phyloP scores from a whole-genome alignment of 2,329 filamentous ascomycete genomes.

The Cladorrhinum sp. region DNA sequence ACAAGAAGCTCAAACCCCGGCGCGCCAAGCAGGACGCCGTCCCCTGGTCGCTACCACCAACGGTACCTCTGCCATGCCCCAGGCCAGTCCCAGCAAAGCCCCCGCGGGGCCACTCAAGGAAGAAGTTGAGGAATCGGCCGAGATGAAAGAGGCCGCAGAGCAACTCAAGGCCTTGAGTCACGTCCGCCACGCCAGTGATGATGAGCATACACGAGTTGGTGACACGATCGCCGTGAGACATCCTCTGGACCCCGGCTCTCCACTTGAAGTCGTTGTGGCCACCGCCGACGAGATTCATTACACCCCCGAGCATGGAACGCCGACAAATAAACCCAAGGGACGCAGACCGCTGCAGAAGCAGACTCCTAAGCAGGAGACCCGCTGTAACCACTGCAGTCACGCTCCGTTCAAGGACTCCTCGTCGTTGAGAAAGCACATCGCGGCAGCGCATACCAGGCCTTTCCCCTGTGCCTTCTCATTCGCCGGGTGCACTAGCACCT shows the following conservation, averaged over 20 bases:
- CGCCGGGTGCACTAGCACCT: conserved; percentile 79
- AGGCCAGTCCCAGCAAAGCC: conserved; percentile 28
- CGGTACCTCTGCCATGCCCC: conserved; percentile 14
- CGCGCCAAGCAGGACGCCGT: conserved; percentile 20
- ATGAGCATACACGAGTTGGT: conserved; percentile 32
- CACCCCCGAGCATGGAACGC: conserved; percentile 34
- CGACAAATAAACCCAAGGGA: conserved; percentile 41
- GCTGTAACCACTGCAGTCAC: conserved; percentile 60
- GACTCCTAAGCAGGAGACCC: conserved; percentile 56
- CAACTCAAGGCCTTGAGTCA: conserved; percentile 65
- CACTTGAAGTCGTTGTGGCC: conserved; percentile 40
- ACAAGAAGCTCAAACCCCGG: conserved; percentile 22
- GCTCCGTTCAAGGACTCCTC: conserved; percentile 66
- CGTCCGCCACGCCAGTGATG: conserved; percentile 54
- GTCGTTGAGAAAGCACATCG: conserved; percentile 63
- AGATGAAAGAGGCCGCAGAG: conserved; percentile 67
- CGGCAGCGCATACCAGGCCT: conserved; percentile 65
- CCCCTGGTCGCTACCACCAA: conserved; percentile 5
- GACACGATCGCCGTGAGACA: conserved; percentile 33
- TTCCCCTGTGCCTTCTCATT: conserved; percentile 85
- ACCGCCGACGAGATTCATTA: conserved; percentile 40
- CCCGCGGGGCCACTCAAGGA: conserved; percentile 38
- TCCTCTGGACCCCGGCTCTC: conserved; percentile 40
- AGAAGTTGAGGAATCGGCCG: conserved; percentile 60
- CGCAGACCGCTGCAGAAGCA: conserved; percentile 48